Evolutionary conservation across 108 stramenopile species (phyloP), one percentile per base, ranked within the genome.

Genomic region (Asterionellopsis glacialis): DNA sequence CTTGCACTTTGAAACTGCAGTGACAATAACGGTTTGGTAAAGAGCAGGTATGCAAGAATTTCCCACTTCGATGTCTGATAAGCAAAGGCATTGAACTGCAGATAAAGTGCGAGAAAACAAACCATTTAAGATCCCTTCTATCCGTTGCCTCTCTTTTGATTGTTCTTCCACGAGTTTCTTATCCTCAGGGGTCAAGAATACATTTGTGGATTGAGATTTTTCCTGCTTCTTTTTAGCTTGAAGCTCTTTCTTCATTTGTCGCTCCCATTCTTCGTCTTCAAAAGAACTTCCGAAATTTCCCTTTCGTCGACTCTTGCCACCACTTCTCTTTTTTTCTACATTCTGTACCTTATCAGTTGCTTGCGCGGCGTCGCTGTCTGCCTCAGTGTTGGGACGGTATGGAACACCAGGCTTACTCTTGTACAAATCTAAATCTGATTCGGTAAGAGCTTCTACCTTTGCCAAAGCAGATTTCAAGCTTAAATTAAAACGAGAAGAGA

Each of bases 231-330:
- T 82, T 70, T 88, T 91, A 24, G 57, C 68, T 40, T 72, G 84
- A 12, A 95, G 62, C 54, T 95, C 93, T 52, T 84, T 87, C 63
- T 87, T 91, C 9, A 91, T 73, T 55, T 95, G 83, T 16, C 71
- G 55, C 50, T 95, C 93, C 93, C 93, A 95, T 66, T 90, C 90
- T 51, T 95, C 93, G 10, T 91, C 90, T 50, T 85, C 88, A 24
- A 74, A 65, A 16, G 61, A 49, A 38, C 65, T 61, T 3, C 81
- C 81, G 41, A 71, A 63, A 9, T 61, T 63, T 10, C 72, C 72
- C 59, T 79, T 82, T 57, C 65, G 67, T 1, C 80, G 55, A 13
- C 72, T 55, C 58, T 81, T 83, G 6, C 45, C 80, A 38, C 50
- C 56, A 28, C 48, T 65, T 43, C 72, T 68, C 55, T 64, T 72